A percentile compares a stretch with the other conserved stretches of the same genome.
Conservation (phyloP, 176 grass and related monocot genomes). For the Juncus inflexus region DNA sequence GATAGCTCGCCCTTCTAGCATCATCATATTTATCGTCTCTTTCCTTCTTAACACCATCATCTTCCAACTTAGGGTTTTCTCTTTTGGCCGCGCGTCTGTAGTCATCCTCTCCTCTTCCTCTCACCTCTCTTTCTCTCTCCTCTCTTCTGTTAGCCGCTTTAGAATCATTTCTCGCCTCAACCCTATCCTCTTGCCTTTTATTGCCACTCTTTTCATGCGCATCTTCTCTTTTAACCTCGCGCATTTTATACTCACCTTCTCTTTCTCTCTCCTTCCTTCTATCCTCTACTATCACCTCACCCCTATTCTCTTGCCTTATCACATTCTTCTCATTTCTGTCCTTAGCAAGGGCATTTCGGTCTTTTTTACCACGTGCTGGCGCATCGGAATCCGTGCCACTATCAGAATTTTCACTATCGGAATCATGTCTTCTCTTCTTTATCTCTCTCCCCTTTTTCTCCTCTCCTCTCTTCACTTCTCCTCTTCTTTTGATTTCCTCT, state of each 20-base stretch:
- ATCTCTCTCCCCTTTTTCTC: constrained; percentile 27
- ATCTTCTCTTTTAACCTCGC: constrained; percentile 18
- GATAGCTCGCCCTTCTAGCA: constrained; percentile 10
- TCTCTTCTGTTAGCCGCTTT: constrained; percentile 24
- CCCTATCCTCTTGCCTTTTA: not conserved
- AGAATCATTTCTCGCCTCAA: constrained; percentile 18
- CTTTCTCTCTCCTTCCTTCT: not conserved
- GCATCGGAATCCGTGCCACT: not conserved
- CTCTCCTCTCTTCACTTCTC: constrained; percentile 14
- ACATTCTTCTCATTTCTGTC: not conserved
- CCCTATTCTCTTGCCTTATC: constrained; percentile 20
- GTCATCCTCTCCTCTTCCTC: constrained; percentile 23
- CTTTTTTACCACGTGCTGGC: constrained; percentile 14
- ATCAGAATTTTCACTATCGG: not conserved
- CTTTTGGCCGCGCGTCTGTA: constrained; percentile 35
- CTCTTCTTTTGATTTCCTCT: constrained; percentile 19
- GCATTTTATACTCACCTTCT: constrained; percentile 10
- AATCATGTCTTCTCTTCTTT: constrained; percentile 25
- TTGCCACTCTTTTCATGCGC: not conserved
- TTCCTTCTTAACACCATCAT: constrained; percentile 19
- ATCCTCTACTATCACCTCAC: constrained; percentile 5
- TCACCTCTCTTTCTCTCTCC: constrained; percentile 15
- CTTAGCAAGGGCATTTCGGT: not conserved
- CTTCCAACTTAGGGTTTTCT: constrained; percentile 39
- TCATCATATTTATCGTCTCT: constrained; percentile 38